A percentile compares a stretch with the other conserved stretches of the same genome.
Evolutionary conservation across 768 basidiomycete species (phyloP).

Genomic region (Clathrus columnatus): DNA sequence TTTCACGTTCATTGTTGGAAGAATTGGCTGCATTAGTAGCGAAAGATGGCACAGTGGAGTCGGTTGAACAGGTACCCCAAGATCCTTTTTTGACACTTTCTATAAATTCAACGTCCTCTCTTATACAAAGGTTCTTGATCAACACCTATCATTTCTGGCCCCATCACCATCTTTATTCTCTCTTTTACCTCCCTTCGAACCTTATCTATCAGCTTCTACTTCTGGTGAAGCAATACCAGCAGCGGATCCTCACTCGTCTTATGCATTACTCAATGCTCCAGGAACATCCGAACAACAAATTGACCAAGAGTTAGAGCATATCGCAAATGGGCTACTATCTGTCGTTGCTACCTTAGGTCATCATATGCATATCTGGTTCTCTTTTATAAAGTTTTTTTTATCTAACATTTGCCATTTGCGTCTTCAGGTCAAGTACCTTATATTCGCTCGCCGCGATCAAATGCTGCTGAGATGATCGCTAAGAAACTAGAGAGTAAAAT

Average conservation of each 20-base stretch:
- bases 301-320: conserved; percentile 86
- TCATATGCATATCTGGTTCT: not conserved
- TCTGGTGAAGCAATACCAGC: conserved; percentile 25
- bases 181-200: conserved; percentile 41
- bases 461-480: conserved; percentile 99
- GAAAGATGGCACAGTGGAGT: conserved; percentile 71
- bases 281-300: conserved; percentile 84
- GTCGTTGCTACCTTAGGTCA: conserved; percentile 80
- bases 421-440: conserved; percentile 81
- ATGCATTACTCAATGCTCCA: conserved; percentile 85
- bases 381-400: not conserved
- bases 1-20: conserved; percentile 82
- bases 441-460: conserved; percentile 89
- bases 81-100: conserved; percentile 15
- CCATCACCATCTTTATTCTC: conserved; percentile 93
- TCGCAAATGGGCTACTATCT: conserved; percentile 86
- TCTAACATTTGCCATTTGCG: conserved; percentile 1
- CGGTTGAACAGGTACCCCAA: conserved; percentile 58
- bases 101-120: conserved; percentile 15
- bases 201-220: conserved; percentile 24
- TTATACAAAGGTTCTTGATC: conserved; percentile 71
- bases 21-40: conserved; percentile 89
- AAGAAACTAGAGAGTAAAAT: conserved; percentile 90
- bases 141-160: conserved; percentile 92
- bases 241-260: conserved; percentile 46